phyloP scores from a whole-genome alignment of 148 eudicot genomes.

The Chenopodium quinoa region DNA sequence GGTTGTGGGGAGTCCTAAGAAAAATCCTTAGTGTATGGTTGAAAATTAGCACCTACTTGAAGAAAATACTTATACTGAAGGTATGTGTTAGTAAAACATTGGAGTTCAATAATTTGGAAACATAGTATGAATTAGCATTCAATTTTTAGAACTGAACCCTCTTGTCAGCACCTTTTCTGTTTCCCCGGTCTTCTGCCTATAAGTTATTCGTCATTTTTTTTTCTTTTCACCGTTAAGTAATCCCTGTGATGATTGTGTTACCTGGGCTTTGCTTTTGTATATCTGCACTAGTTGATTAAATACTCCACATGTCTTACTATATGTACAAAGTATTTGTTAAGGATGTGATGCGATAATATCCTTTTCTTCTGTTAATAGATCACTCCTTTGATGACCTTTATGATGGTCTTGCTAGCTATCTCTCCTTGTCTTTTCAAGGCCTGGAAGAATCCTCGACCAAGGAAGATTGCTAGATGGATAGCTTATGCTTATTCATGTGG shows the following conservation, averaged over 20 bases:
- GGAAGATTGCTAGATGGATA: conserved; percentile 77
- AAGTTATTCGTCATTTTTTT: not conserved
- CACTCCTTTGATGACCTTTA: conserved; percentile 73
- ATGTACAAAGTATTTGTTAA: not conserved
- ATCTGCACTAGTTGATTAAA: not conserved
- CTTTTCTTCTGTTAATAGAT: conserved; percentile 39
- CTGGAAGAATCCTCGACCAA: conserved; percentile 85
- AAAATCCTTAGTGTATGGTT: not conserved
- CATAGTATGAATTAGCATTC: not conserved
- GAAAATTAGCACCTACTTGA: not conserved
- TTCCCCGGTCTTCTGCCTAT: not conserved
- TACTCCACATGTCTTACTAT: too few species aligned
- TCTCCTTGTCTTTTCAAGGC: conserved; percentile 73
- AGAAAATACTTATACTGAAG: not conserved
- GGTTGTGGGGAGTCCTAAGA: not conserved
- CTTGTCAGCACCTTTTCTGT: not conserved
- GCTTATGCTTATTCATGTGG: conserved; percentile 95
- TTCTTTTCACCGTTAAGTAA: too few species aligned
- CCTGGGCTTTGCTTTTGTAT: not conserved
- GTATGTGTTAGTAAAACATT: not conserved
- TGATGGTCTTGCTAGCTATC: conserved; percentile 68
- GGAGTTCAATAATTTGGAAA: not conserved
- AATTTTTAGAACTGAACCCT: not conserved
- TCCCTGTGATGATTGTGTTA: not conserved
- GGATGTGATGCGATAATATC: not conserved